phyloP scores from a whole-genome alignment of 768 basidiomycete genomes.

The Holtermanniella nyarrowii region DNA sequence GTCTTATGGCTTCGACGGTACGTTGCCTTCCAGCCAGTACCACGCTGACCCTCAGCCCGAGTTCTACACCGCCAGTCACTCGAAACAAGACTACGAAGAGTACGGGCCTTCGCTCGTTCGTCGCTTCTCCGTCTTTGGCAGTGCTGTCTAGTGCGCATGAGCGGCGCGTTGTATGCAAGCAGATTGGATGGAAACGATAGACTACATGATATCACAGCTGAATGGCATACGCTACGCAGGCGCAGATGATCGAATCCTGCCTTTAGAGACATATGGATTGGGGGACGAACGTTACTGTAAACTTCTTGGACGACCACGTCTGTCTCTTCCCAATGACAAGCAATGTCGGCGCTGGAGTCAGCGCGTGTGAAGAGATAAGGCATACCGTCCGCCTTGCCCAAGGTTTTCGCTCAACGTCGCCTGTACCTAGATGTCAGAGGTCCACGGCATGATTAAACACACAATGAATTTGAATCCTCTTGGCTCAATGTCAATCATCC shows the following conservation, averaged over 20 bases:
- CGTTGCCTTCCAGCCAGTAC: conserved; percentile 23
- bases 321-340: conserved; percentile 38
- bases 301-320: conserved; percentile 32
- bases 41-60: conserved; percentile 56
- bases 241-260: conserved; percentile 34
- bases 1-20: conserved; percentile 82
- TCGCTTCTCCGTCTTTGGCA: conserved; percentile 40
- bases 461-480: conserved; percentile 35
- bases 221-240: conserved; percentile 29
- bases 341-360: conserved; percentile 27
- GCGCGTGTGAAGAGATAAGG: neutral
- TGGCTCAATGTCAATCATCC: conserved; percentile 32
- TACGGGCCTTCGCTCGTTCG: conserved; percentile 40
- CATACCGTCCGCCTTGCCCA: conserved; percentile 34
- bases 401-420: conserved; percentile 29
- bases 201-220: conserved; percentile 1
- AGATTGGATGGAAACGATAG: neutral
- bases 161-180: neutral
- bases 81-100: conserved; percentile 70
- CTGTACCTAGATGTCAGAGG: conserved; percentile 12
- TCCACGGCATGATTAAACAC: neutral
- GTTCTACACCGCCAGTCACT: conserved; percentile 88
- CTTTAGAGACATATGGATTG: neutral
- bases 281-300: conserved; percentile 25
- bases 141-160: conserved; percentile 16